A percentile compares a stretch with the other conserved stretches of the same genome.
Conservation (phyloP, 2,329 filamentous ascomycete genomes). For the Verticillium albo-atrum region DNA sequence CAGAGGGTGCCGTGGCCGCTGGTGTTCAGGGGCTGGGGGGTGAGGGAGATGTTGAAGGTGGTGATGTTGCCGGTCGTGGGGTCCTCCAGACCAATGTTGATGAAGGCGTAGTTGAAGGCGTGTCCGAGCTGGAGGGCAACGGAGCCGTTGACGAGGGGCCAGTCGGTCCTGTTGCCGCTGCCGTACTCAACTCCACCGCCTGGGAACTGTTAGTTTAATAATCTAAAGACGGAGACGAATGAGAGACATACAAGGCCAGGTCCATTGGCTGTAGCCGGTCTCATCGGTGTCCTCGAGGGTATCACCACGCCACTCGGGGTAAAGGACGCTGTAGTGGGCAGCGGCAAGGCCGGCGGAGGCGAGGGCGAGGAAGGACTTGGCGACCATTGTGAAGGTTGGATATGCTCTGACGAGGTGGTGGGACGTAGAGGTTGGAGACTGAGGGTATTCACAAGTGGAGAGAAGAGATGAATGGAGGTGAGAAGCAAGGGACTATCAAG, state of each 20-base stretch:
- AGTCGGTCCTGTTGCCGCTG: slow-evolving; percentile 43
- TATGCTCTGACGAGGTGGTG: background rate
- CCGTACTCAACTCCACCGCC: slow-evolving; percentile 43
- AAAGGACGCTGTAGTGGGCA: slow-evolving; percentile 45
- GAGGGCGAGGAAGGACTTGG: slow-evolving; percentile 24
- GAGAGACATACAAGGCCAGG: slow-evolving; percentile 42
- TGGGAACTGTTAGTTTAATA: slow-evolving; percentile 15
- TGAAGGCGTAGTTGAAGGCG: slow-evolving; percentile 45
- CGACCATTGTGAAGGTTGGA: slow-evolving; percentile 21
- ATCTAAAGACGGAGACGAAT: background rate
- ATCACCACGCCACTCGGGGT: slow-evolving; percentile 45
- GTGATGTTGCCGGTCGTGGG: slow-evolving; percentile 34
- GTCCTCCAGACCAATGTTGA: slow-evolving; percentile 47
- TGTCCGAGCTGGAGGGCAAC: slow-evolving; percentile 47
- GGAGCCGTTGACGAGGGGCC: slow-evolving; percentile 46
- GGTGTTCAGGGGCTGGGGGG: slow-evolving; percentile 53
- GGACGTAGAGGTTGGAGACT: background rate
- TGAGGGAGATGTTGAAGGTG: slow-evolving; percentile 67
- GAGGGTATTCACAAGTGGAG: background rate
- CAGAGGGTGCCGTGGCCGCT: slow-evolving; percentile 63
- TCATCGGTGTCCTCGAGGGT: slow-evolving; percentile 33
- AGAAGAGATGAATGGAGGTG: background rate
- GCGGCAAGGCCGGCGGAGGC: slow-evolving; percentile 30
- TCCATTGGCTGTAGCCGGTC: slow-evolving; percentile 41
- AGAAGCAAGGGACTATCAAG: background rate